Base-by-base conservation (phyloP, 2,329 filamentous ascomycete genomes). In the Trichoderma hamatum region DNA sequence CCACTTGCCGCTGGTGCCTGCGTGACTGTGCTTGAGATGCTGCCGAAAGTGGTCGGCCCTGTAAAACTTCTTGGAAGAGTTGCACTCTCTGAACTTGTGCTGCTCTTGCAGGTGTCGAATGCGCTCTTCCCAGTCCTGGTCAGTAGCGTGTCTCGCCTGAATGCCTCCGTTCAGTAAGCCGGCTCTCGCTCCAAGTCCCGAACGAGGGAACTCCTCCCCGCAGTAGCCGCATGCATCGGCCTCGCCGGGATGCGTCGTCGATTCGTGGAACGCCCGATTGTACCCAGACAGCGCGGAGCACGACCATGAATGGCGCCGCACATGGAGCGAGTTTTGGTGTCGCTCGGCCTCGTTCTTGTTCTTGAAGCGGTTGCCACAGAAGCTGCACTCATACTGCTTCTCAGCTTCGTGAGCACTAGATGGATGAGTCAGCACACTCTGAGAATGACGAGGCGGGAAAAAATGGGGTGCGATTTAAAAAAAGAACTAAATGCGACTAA, bases 301-400 rank as follows among this genome's bases (percentile, higher is more conserved):
- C 13, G 95, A 97, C 96, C 96, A 99, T 60, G 94, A 97, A 81
- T 98, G 94, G 28, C 92, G 90, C 39, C 95, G 89, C 10, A 98
- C 86, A 79, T 98, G 95, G 13, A 98, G 87, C 16, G 94, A 97
- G 76, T 97, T 98, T 76, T 97, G 94, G 78, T 98, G 95, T 36
- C 96, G 89, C 80, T 98, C 95, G 2, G 94, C 94, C 82, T 98
- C 96, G 75, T 98, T 98, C 82, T 98, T 98, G 82, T 98, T 98
- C 82, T 98, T 98, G 84, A 98, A 98, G 13, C 95, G 90, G 78
- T 97, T 97, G 52, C 92, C 92, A 79, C 95, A 98, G 78, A 93
- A 98, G 32, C 89, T 87, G 80, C 95, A 98, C 71, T 92, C 92
- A 79, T 97, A 98, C 80, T 98, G 95, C 80, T 98, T 98, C 80